These are phyloP conservation scores for Apiospora aurea DNA, from an alignment of 2,329 filamentous ascomycete species.

Conservation along the genomic window DNA sequence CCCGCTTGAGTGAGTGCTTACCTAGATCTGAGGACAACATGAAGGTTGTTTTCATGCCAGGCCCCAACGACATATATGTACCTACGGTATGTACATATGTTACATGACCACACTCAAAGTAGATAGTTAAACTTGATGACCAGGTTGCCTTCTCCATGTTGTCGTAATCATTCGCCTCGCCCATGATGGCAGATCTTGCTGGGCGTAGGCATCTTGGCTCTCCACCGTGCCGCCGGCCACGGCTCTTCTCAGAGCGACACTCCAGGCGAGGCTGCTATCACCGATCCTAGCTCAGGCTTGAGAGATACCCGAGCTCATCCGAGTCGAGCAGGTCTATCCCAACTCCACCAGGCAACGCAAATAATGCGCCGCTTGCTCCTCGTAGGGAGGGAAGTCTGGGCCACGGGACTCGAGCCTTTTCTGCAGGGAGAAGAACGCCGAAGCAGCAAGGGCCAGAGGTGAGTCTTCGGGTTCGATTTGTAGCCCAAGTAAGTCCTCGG, in stretches of 20 bases:
- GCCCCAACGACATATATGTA: no score
- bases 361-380: constrained; percentile 40
- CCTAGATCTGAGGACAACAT: no score
- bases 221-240: constrained; percentile 35
- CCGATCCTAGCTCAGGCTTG: constrained; percentile 53
- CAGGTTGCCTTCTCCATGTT: constrained; percentile 29
- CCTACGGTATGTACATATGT: no score
- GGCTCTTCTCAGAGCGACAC: constrained; percentile 50
- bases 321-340: constrained; percentile 49
- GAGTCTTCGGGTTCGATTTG: constrained; percentile 35
- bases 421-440: constrained; percentile 44
- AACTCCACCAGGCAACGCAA: constrained; percentile 39
- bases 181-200: constrained; percentile 24
- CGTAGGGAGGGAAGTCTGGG: constrained; percentile 42
- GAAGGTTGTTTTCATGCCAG: no score
- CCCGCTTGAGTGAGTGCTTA: not conserved
- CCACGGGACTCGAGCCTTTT: constrained; percentile 34
- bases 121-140: constrained; percentile 20
- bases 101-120: not conserved
- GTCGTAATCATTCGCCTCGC: constrained; percentile 19
- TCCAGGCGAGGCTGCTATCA: constrained; percentile 55
- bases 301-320: constrained; percentile 44
- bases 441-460: constrained; percentile 44
- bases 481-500: constrained; percentile 38
- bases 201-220: not conserved